phyloP scores from a whole-genome alignment of 2,329 filamentous ascomycete genomes.

The Phialophora chinensis region DNA sequence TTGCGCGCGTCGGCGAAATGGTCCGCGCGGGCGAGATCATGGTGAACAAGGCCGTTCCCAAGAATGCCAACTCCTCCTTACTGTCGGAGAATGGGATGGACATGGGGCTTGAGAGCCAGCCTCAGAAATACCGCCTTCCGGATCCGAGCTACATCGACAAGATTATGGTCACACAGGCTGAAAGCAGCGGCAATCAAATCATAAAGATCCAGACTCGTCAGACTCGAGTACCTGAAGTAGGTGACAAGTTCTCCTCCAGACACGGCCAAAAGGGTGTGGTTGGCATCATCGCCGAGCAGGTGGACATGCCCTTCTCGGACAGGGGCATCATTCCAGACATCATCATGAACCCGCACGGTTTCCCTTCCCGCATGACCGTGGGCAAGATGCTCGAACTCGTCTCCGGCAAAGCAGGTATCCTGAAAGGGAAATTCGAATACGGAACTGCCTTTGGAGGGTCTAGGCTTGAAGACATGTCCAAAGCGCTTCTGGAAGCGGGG shows the following conservation, averaged over 20 bases:
- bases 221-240: conserved; percentile 89
- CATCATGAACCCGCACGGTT: conserved; percentile 99
- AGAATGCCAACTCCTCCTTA: conserved; percentile 75
- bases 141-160: conserved; percentile 94
- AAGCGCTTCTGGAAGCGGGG: conserved; percentile 81
- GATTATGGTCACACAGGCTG: conserved; percentile 89
- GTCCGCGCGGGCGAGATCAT: conserved; percentile 82
- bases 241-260: conserved; percentile 97
- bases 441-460: conserved; percentile 85
- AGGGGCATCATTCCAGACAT: conserved; percentile 92
- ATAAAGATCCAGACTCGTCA: conserved; percentile 97
- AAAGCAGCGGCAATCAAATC: conserved; percentile 79
- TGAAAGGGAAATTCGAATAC: conserved; percentile 85
- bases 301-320: conserved; percentile 96
- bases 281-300: conserved; percentile 93
- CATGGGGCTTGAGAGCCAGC: conserved; percentile 40
- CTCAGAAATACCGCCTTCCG: conserved; percentile 75
- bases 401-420: conserved; percentile 88
- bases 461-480: conserved; percentile 87
- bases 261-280: conserved; percentile 99
- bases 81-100: conserved; percentile 67
- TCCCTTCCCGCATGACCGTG: conserved; percentile 99
- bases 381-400: conserved; percentile 96
- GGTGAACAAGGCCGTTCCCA: conserved; percentile 85
- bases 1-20: conserved; percentile 83